Conservation (phyloP, 257 asterid species). For the Gardenia jasminoides region DNA sequence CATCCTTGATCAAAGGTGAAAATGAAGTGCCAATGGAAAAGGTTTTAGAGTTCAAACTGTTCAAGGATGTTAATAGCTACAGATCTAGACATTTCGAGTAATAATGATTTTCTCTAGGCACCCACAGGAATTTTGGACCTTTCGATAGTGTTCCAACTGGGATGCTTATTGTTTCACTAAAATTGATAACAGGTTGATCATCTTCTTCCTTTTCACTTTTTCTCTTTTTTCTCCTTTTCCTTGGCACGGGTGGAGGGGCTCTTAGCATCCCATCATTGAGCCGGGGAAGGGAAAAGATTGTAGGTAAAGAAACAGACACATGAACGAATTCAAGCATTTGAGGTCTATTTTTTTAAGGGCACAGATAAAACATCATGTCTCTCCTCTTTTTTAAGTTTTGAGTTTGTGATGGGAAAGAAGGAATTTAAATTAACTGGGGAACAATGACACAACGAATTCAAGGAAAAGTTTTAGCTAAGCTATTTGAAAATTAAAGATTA, state of each 20-base stretch:
- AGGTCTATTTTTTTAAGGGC: neutral
- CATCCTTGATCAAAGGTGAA: neutral
- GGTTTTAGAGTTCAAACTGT: neutral
- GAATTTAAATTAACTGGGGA: neutral
- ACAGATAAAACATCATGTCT: too few species aligned
- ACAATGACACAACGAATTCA: too few species aligned
- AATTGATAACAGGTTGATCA: too few species aligned
- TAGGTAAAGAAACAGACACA: conserved; percentile 6
- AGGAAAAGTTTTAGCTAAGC: too few species aligned
- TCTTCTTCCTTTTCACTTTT: neutral
- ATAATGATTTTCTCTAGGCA: neutral
- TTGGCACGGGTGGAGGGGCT: neutral
- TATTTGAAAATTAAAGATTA: too few species aligned
- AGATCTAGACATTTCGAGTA: neutral
- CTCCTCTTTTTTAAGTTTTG: too few species aligned
- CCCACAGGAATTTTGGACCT: neutral
- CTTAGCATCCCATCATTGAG: neutral
- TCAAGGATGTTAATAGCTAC: neutral
- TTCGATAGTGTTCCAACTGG: neutral
- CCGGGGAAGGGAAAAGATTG: neutral
- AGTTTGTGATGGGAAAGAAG: neutral
- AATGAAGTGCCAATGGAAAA: neutral
- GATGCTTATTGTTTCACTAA: neutral
- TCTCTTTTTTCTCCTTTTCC: neutral
- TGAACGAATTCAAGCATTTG: neutral